Base-by-base conservation (phyloP, 352 stramenopile species). In the Globisporangium spiculum region DNA sequence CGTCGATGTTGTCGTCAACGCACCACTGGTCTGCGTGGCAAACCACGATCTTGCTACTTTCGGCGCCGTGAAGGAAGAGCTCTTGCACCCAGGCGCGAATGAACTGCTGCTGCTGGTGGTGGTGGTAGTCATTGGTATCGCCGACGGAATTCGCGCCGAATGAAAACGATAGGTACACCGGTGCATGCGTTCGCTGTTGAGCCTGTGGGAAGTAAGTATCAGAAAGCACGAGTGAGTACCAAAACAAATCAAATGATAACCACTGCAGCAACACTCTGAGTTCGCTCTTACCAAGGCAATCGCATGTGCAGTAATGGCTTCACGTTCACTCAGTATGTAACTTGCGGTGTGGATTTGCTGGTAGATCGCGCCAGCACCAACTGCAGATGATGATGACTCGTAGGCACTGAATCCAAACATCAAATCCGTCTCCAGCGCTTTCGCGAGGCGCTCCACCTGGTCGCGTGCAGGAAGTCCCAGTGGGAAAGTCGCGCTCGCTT, bases 1-100 rank as follows among this genome's bases (percentile, higher is more conserved):
- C 2, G 26, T 6, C 16, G 26, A 3, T 36, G 24, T 20, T 57
- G 16, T 38, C 66, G n/a, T 66, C 73, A 12, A 76, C 73, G 46
- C 75, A 82, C 81, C 83, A 94, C n/a, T 79, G 74, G 73, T 95
- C 86, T 0, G 75, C 78, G 24, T 94, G 86, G 54, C 84, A 93
- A 5, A 95, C 22, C 0, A 93, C 75, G n/a, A 94, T 48, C 38
- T 86, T 88, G 34, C 46, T 77, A 53, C 44, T 78, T 46, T 75
- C 74, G 0, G 75, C 78, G 4, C 83, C 80, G 55, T 75, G 68
- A 24, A 59, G 26, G 14, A 85, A 22, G 2, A 94, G 61, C 2
- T 57, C 44, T 12, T 52, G 27, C 8, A 93, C 44, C 81, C 79
- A 93, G 57, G 20, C 48, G 66, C 53, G 63, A 38, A 87, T 61